Evolutionary conservation across 2,329 filamentous ascomycete genomes (phyloP).

Genomic region (Sodiomyces alkalinus): DNA sequence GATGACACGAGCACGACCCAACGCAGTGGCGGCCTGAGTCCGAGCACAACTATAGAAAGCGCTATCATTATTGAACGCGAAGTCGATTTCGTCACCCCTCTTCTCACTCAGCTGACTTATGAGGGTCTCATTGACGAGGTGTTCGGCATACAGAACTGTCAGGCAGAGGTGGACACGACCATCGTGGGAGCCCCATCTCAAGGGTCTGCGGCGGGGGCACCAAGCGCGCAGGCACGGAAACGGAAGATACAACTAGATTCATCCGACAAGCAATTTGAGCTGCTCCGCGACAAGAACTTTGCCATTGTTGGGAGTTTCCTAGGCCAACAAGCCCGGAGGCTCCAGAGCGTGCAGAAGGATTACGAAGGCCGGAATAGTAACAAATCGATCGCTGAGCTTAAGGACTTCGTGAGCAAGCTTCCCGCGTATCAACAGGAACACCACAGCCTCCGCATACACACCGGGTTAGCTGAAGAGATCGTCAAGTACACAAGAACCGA

Average conservation of each 20-base stretch:
- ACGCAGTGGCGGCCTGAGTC: conserved; percentile 51
- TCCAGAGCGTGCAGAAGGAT: conserved; percentile 69
- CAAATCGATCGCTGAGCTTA: conserved; percentile 74
- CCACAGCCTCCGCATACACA: conserved; percentile 82
- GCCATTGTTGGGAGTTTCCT: conserved; percentile 80
- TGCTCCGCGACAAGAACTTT: conserved; percentile 86
- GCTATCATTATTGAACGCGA: conserved; percentile 92
- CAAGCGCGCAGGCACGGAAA: conserved; percentile 48
- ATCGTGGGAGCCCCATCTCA: conserved; percentile 64
- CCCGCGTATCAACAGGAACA: conserved; percentile 89
- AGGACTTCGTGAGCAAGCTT: conserved; percentile 88
- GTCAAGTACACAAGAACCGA: conserved; percentile 86
- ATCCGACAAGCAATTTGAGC: conserved; percentile 75
- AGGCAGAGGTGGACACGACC: conserved; percentile 82
- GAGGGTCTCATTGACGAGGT: conserved; percentile 91
- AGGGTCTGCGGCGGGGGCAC: conserved; percentile 29
- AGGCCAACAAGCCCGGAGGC: conserved; percentile 76
- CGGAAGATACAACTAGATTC: conserved; percentile 81
- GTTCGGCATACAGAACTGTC: conserved; percentile 82
- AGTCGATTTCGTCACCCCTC: conserved; percentile 79
- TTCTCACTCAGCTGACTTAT: conserved; percentile 92
- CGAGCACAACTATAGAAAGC: conserved; percentile 78
- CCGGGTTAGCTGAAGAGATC: conserved; percentile 83
- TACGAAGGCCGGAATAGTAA: conserved; percentile 83
- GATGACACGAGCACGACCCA: conserved; percentile 52